These are phyloP conservation scores for Phytophthora vignae DNA, from an alignment of 352 stramenopile species.

Conservation along the genomic window DNA sequence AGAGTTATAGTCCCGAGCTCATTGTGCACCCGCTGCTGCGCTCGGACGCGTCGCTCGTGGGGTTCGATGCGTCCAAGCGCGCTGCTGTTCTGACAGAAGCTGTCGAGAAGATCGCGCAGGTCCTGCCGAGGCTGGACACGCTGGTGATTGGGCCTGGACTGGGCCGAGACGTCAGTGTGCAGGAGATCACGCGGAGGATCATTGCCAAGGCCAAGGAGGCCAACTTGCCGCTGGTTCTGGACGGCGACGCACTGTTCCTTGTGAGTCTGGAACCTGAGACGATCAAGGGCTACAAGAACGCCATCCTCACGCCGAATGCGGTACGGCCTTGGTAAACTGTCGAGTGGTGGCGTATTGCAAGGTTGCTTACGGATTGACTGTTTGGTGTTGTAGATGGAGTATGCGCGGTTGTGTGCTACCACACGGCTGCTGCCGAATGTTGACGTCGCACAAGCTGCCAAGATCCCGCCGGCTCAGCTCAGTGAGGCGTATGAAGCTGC, in stretches of 20 bases:
- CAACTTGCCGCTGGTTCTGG: conserved; percentile 92
- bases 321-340: conserved; percentile 49
- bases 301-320: conserved; percentile 96
- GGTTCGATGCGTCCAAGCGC: conserved; percentile 32
- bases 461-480: conserved; percentile 57
- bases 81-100: conserved; percentile 33
- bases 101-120: conserved; percentile 56
- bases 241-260: conserved; percentile 95
- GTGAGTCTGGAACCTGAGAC: conserved; percentile 78
- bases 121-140: conserved; percentile 75
- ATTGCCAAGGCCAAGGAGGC: conserved; percentile 65
- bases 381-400: conserved; percentile 73
- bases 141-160: conserved; percentile 95
- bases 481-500: conserved; percentile 60
- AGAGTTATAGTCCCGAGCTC: conserved; percentile 97
- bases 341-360: neutral
- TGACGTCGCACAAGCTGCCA: conserved; percentile 58
- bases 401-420: conserved; percentile 73
- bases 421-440: conserved; percentile 48
- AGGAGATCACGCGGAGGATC: conserved; percentile 81
- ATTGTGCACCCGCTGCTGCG: conserved; percentile 92
- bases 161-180: conserved; percentile 90
- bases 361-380: conserved; percentile 11
- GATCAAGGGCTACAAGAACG: conserved; percentile 69
- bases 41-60: conserved; percentile 49